Evolutionary conservation across 2,329 filamentous ascomycete species (phyloP).

Genomic region (Talaromyces piceae): DNA sequence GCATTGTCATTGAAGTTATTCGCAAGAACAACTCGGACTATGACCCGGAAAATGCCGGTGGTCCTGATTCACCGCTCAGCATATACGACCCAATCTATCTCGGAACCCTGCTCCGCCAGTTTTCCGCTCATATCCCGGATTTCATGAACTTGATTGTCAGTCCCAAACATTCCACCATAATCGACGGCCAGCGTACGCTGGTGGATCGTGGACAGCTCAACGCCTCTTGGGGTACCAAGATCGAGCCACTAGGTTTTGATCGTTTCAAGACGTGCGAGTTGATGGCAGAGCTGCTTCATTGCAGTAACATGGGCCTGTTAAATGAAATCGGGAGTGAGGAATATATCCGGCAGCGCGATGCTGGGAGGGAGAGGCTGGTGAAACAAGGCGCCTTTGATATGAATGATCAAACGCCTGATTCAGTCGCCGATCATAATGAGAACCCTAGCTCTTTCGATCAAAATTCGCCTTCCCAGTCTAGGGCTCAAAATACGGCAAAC

Average conservation of each 20-base stretch:
- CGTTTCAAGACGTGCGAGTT: slow-evolving; percentile 98
- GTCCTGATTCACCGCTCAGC: slow-evolving; percentile 70
- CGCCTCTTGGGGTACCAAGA: slow-evolving; percentile 82
- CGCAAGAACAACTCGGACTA: slow-evolving; percentile 99
- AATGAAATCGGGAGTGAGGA: slow-evolving; percentile 89
- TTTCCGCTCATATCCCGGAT: slow-evolving; percentile 82
- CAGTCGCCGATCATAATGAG: slow-evolving; percentile 51
- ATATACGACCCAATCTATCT: slow-evolving; percentile 92
- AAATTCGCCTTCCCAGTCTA: slow-evolving; percentile 43
- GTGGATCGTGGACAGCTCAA: slow-evolving; percentile 67
- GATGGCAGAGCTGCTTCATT: slow-evolving; percentile 95
- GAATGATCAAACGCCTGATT: slow-evolving; percentile 39
- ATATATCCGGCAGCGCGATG: slow-evolving; percentile 70
- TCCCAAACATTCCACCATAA: slow-evolving; percentile 51
- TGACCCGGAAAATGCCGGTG: slow-evolving; percentile 81
- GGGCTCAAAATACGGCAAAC: slow-evolving; percentile 69
- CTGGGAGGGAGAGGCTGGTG: slow-evolving; percentile 72
- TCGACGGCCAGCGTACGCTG: slow-evolving; percentile 50
- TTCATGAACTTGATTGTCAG: slow-evolving; percentile 90
- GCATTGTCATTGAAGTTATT: slow-evolving; percentile 97
- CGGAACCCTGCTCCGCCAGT: slow-evolving; percentile 78
- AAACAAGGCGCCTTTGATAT: slow-evolving; percentile 62
- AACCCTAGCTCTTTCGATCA: slow-evolving; percentile 38
- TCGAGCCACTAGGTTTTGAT: slow-evolving; percentile 93
- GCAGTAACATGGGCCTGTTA: slow-evolving; percentile 94